Percentiles rank a stretch among this genome's conserved stretches.
Evolutionary conservation across 352 stramenopile genomes (phyloP).

Genomic region (Peronospora belbahrii): DNA sequence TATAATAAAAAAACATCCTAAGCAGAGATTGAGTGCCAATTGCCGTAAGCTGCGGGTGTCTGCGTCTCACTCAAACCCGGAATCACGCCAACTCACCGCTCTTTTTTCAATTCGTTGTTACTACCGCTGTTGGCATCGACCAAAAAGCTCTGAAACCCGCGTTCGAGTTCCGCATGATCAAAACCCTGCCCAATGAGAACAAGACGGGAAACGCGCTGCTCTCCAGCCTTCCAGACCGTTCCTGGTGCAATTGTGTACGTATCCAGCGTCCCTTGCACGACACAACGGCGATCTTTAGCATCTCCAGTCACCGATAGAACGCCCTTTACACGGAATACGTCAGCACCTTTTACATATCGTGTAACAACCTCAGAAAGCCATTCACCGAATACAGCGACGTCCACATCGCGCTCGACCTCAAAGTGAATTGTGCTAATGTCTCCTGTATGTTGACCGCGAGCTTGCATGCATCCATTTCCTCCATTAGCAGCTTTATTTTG

Average conservation of each 20-base stretch:
- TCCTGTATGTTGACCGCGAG: conserved; percentile 37
- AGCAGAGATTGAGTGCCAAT: too few relatives aligned
- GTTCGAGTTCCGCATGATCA: conserved; percentile 33
- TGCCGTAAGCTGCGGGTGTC: too few relatives aligned
- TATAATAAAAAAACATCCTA: too few relatives aligned
- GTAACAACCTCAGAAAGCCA: conserved; percentile 53
- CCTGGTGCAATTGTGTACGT: conserved; percentile 69
- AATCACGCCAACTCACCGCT: conserved; percentile 13
- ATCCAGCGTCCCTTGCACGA: conserved; percentile 65
- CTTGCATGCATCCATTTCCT: conserved; percentile 5
- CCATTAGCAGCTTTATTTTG: conserved; percentile 16
- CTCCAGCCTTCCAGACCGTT: conserved; percentile 21
- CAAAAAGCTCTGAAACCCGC: conserved; percentile 40
- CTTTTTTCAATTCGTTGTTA: conserved; percentile 27
- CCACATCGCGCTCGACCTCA: conserved; percentile 36
- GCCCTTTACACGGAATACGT: conserved; percentile 62
- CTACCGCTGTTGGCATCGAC: conserved; percentile 2
- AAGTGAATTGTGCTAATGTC: conserved; percentile 52
- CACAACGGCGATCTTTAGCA: conserved; percentile 36
- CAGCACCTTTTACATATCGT: conserved; percentile 40
- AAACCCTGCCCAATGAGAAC: conserved; percentile 64
- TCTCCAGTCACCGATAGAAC: conserved; percentile 44
- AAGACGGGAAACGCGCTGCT: conserved; percentile 39
- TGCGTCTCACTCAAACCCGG: conserved; percentile 1
- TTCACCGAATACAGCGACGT: conserved; percentile 45